phyloP scores from a whole-genome alignment of 805 yeast genomes.

The Naumovozyma dairenensis region DNA sequence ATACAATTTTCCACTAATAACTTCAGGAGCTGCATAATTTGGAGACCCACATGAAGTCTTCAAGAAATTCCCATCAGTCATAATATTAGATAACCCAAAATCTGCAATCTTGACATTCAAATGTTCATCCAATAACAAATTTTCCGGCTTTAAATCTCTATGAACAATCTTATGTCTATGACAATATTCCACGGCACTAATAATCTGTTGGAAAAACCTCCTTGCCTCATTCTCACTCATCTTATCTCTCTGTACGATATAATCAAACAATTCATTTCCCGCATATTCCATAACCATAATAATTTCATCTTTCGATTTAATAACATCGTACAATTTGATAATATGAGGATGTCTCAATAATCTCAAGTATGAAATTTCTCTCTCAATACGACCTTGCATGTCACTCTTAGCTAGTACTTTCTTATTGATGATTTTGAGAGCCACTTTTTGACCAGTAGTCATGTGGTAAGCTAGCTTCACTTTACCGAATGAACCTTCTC shows the following conservation, averaged over 20 bases:
- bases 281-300: slow-evolving; percentile 97
- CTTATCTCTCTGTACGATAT: slow-evolving; percentile 86
- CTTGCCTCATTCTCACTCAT: slow-evolving; percentile 90
- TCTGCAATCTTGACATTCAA: slow-evolving; percentile 93
- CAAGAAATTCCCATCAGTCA: slow-evolving; percentile 95
- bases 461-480: slow-evolving; percentile 86
- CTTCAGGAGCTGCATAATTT: slow-evolving; percentile 96
- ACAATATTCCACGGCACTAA: slow-evolving; percentile 93
- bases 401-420: slow-evolving; percentile 88
- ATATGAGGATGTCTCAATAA: slow-evolving; percentile 91
- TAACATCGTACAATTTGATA: slow-evolving; percentile 89
- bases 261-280: slow-evolving; percentile 91
- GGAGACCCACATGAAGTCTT: slow-evolving; percentile 96
- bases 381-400: slow-evolving; percentile 93
- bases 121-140: slow-evolving; percentile 77
- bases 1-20: slow-evolving; percentile 83
- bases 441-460: slow-evolving; percentile 86
- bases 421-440: slow-evolving; percentile 84
- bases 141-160: slow-evolving; percentile 94
- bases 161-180: slow-evolving; percentile 95
- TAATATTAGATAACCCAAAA: slow-evolving; percentile 86
- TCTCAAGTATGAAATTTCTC: slow-evolving; percentile 85
- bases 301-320: slow-evolving; percentile 89
- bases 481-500: slow-evolving; percentile 95
- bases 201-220: slow-evolving; percentile 89